Conservation (phyloP, 148 eudicot genomes). For the Nyssa sinensis region DNA sequence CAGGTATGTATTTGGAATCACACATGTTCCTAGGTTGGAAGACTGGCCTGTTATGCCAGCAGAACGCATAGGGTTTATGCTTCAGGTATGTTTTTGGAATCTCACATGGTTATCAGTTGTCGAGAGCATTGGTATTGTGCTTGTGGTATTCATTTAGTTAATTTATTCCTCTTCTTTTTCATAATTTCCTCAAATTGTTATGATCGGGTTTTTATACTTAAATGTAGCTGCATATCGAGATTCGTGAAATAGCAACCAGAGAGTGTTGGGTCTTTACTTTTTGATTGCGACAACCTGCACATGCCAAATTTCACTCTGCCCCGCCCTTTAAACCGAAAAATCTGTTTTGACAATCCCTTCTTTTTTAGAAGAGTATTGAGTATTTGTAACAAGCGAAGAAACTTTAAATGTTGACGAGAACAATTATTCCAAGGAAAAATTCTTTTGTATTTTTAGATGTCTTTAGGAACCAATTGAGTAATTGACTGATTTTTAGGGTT, state of each 20-base stretch:
- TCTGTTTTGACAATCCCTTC: no score
- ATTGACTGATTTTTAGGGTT: not conserved
- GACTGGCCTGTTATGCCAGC: slow-evolving; percentile 99
- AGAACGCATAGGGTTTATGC: slow-evolving; percentile 83
- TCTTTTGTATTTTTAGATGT: not conserved
- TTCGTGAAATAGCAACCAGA: not conserved
- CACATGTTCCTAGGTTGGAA: slow-evolving; percentile 92
- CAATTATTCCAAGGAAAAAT: no score
- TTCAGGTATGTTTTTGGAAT: slow-evolving; percentile 57
- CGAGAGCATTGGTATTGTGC: not conserved
- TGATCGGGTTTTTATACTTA: not conserved
- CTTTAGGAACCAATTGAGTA: not conserved
- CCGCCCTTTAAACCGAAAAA: no score
- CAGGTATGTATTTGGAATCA: slow-evolving; percentile 95
- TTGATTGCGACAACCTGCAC: not conserved
- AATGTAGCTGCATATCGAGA: no score
- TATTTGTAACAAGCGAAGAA: no score
- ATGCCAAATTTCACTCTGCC: no score
- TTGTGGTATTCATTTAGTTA: not conserved
- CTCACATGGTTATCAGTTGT: slow-evolving; percentile 9
- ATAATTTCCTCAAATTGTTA: no score
- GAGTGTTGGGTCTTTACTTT: not conserved
- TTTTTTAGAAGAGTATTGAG: no score
- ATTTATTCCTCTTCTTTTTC: not conserved
- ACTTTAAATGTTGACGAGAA: no score